Percentiles rank a stretch among this genome's conserved stretches.
phyloP scores from a whole-genome alignment of 108 stramenopile genomes.

The Mayamaea pseudoterrestris region DNA sequence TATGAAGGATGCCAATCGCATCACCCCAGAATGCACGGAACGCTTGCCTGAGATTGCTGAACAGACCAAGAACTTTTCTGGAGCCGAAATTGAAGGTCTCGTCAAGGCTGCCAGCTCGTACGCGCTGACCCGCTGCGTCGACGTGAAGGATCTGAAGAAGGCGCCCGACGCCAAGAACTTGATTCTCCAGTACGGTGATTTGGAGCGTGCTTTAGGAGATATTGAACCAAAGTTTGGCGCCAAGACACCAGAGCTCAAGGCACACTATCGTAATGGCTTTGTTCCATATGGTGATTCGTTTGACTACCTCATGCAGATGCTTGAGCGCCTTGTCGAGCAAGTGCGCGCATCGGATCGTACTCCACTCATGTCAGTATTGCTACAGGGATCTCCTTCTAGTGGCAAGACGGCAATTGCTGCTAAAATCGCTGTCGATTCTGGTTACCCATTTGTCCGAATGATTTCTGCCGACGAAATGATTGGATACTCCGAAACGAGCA shows the following conservation, averaged over 20 bases:
- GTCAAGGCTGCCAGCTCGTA: constrained; percentile 95
- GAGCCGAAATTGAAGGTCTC: constrained; percentile 97
- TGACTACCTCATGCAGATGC: constrained; percentile 58
- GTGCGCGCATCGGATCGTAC: constrained; percentile 78
- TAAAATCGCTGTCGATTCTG: constrained; percentile 85
- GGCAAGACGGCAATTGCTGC: constrained; percentile 98
- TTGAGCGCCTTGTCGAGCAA: constrained; percentile 86
- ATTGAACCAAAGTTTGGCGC: constrained; percentile 93
- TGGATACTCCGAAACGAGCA: constrained; percentile 77
- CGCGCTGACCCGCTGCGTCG: constrained; percentile 82
- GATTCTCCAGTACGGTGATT: constrained; percentile 74
- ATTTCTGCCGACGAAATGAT: constrained; percentile 97
- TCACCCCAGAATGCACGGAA: constrained; percentile 73
- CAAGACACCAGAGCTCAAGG: constrained; percentile 80
- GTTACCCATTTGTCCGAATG: constrained; percentile 92
- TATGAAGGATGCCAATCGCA: constrained; percentile 80
- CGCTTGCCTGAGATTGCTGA: constrained; percentile 66
- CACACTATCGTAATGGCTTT: constrained; percentile 89
- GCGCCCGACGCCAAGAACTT: constrained; percentile 81
- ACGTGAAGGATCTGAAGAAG: constrained; percentile 86
- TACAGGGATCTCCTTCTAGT: constrained; percentile 71
- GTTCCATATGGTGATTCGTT: constrained; percentile 89
- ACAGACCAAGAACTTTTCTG: constrained; percentile 95
- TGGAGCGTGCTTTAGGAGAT: constrained; percentile 81
- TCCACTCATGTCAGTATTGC: constrained; percentile 85